phyloP scores from a whole-genome alignment of 2,329 filamentous ascomycete species.

The Diaporthe citrichinensis region DNA sequence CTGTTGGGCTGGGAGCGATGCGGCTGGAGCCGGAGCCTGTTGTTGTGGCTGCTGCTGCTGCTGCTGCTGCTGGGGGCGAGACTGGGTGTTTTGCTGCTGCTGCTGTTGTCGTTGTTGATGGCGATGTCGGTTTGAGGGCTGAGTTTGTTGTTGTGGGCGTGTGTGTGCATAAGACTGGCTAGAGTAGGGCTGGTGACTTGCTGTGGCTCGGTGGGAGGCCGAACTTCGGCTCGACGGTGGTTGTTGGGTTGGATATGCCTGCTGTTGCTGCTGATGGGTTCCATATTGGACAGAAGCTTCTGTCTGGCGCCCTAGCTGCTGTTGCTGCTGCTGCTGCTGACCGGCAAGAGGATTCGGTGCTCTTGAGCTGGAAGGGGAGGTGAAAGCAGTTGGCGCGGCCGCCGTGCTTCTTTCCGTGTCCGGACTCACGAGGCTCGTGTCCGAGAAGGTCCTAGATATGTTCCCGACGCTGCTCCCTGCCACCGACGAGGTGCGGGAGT shows the following conservation, averaged over 20 bases:
- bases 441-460: constrained; percentile 35
- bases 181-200: not conserved
- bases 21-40: not conserved
- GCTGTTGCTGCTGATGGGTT: not conserved
- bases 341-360: not conserved
- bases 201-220: not conserved
- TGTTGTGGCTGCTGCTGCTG: not conserved
- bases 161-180: not conserved
- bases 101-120: not conserved
- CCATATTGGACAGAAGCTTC: not conserved
- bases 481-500: constrained; percentile 28
- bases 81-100: not conserved
- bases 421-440: constrained; percentile 10
- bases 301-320: not conserved
- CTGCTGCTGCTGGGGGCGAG: not conserved
- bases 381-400: not conserved
- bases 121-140: not conserved
- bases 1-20: constrained; percentile 5
- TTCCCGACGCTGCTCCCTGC: constrained; percentile 31
- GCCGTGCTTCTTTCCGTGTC: constrained; percentile 9
- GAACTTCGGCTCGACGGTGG: not conserved
- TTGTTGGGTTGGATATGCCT: not conserved
- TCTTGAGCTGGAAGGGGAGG: not conserved
- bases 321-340: not conserved
- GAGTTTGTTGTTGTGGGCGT: not conserved